Evolutionary conservation across 1,139 yeast genomes (phyloP).

Genomic region (Petasospora rhodanensis): DNA sequence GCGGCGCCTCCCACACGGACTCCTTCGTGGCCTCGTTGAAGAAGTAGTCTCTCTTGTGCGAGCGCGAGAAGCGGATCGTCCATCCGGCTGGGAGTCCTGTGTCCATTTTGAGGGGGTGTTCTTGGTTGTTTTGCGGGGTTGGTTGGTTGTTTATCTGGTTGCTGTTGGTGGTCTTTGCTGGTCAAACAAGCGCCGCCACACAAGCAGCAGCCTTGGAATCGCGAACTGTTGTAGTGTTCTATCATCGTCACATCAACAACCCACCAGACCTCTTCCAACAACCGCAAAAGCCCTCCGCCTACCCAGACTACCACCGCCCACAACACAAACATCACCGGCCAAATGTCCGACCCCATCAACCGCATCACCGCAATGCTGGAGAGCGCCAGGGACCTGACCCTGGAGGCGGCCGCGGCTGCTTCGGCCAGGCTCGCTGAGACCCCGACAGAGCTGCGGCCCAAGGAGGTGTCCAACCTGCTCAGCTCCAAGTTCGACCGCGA

Average conservation of each 20-base stretch:
- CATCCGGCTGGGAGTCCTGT: conserved; percentile 86
- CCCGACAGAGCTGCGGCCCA: conserved; percentile 47
- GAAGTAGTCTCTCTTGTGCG: conserved; percentile 82
- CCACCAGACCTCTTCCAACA: background rate
- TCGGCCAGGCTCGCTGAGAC: conserved; percentile 61
- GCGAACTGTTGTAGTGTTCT: too few species aligned
- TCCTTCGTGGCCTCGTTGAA: conserved; percentile 65
- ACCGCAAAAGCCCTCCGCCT: background rate
- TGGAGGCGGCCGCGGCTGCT: conserved; percentile 80
- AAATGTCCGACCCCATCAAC: conserved; percentile 49
- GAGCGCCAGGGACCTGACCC: conserved; percentile 73
- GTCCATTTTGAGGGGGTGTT: too few species aligned
- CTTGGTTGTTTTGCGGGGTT: too few species aligned
- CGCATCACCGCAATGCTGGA: conserved; percentile 61
- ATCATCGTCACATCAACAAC: too few species aligned
- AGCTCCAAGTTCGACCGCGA: conserved; percentile 73
- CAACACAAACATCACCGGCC: background rate
- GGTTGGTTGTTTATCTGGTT: too few species aligned
- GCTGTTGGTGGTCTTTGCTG: too few species aligned
- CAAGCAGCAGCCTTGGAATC: too few species aligned
- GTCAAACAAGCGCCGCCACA: too few species aligned
- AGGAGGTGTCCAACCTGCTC: conserved; percentile 61
- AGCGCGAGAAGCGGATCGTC: conserved; percentile 74
- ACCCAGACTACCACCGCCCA: background rate
- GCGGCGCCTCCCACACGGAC: conserved; percentile 91